Base-by-base conservation (phyloP, 2,329 filamentous ascomycete species). In the Cercospora sp. region DNA sequence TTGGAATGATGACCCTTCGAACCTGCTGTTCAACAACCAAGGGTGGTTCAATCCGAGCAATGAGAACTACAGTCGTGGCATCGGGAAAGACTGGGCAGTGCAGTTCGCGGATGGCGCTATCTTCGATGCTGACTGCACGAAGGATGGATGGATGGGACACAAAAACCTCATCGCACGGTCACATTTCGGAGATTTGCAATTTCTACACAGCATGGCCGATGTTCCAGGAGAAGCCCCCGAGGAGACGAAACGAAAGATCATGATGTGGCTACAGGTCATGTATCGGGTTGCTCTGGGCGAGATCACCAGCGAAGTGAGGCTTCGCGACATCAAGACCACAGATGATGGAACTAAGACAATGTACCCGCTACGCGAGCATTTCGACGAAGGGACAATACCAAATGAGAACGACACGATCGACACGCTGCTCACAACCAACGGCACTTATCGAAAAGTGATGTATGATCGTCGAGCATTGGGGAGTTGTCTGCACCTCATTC, bases 171-270 rank as follows among this genome's bases (percentile, higher is more conserved):
- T 67, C 33, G 60, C 60, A 6, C 42, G 65, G 20, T 63, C 60
- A 30, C 65, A 67, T 31, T 67, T 67, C 36, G 65, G 65, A 2
- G 53, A 67, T 33, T 13, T 67, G 16, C 65, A 67, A 36, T 67
- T 63, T 9, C 26, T 67, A 20, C 65, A 67, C 53, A 60, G 55
- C 20, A 67, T 67, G 65, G 65, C 65, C 16, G 60, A 67, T 9
- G 48, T n/a, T 7, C 23, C 30, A 12, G 59, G 59, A 28, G 65
- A 59, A 30, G 7, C 12, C 9, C 65, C 60, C n/a, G 60, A 36
- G n/a, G 60, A 58, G 36, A 67, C 60, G 13, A 59, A 60, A 60
- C 26, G 33, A 1, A 63, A 64, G 65, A 67, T 63, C 51, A 33
- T 63, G 31, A 59, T 30, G n/a, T 67, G 65, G 65, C 28, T 67